Evolutionary conservation across 768 basidiomycete genomes (phyloP).

Genomic region (Lentinula lateritia): DNA sequence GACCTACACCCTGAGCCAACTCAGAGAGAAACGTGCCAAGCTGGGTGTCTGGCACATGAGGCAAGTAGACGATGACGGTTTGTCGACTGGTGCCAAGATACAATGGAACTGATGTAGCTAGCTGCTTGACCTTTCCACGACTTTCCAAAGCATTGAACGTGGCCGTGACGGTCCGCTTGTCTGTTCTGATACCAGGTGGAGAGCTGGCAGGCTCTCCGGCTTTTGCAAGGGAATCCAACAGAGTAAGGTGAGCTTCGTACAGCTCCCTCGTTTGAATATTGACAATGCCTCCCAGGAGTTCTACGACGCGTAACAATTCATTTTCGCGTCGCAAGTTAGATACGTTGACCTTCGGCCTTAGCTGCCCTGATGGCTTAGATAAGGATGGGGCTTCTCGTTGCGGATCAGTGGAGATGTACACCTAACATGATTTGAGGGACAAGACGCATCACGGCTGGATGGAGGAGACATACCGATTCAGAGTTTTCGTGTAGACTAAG

Average conservation of each 20-base stretch:
- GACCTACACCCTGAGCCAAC: constrained; percentile 31
- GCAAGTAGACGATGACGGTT: constrained; percentile 61
- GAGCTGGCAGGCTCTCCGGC: constrained; percentile 69
- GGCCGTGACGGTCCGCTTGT: constrained; percentile 64
- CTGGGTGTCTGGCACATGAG: constrained; percentile 45
- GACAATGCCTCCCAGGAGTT: constrained; percentile 59
- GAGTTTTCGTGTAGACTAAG: neutral
- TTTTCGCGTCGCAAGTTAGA: constrained; percentile 78
- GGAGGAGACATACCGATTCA: neutral
- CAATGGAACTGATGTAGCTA: constrained; percentile 59
- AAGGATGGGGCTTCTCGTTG: neutral
- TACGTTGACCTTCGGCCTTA: constrained; percentile 50
- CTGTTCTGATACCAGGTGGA: constrained; percentile 60
- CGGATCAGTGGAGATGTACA: neutral
- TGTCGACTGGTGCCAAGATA: constrained; percentile 54
- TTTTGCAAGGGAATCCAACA: constrained; percentile 52
- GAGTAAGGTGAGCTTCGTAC: constrained; percentile 55
- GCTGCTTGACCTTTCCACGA: constrained; percentile 62
- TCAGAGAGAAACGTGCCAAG: constrained; percentile 56
- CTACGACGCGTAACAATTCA: constrained; percentile 66
- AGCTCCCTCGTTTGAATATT: constrained; percentile 67
- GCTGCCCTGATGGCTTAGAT: neutral
- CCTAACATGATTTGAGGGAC: neutral
- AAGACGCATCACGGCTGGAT: neutral
- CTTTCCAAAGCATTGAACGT: constrained; percentile 59